Conservation (phyloP, 2,329 filamentous ascomycete species). For the Ciborinia camelliae region DNA sequence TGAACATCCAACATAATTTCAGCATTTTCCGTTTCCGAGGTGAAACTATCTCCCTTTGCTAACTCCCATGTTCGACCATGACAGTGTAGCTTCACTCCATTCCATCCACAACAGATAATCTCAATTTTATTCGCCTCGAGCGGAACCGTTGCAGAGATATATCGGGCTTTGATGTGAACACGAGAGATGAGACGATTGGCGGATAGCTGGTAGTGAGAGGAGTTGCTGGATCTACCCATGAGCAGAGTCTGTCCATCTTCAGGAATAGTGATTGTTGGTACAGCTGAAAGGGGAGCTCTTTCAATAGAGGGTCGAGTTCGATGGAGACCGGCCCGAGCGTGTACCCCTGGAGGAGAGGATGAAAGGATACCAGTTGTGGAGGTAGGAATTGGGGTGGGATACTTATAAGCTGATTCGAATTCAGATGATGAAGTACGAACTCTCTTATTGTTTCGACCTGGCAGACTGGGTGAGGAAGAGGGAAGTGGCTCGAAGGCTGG, state of each 20-base stretch:
- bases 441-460: constrained; percentile 66
- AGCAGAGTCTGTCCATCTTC: constrained; percentile 76
- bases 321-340: constrained; percentile 49
- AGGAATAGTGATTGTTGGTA: constrained; percentile 78
- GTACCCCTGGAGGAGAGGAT: constrained; percentile 69
- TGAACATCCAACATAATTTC: constrained; percentile 97
- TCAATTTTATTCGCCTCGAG: constrained; percentile 76
- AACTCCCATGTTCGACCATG: constrained; percentile 84
- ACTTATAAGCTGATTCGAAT: constrained; percentile 50
- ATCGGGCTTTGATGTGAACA: constrained; percentile 85
- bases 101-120: constrained; percentile 92
- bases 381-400: constrained; percentile 90
- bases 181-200: constrained; percentile 90
- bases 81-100: constrained; percentile 89
- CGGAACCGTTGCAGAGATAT: constrained; percentile 64
- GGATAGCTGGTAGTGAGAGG: constrained; percentile 91
- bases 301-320: constrained; percentile 62
- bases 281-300: constrained; percentile 75
- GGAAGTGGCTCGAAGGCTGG: constrained; percentile 77
- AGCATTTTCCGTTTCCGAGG: constrained; percentile 79
- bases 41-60: constrained; percentile 83
- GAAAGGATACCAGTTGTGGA: constrained; percentile 90
- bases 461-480: constrained; percentile 73
- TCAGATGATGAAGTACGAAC: constrained; percentile 46
- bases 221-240: constrained; percentile 93